phyloP scores from a whole-genome alignment of 805 yeast genomes.

The Barnettozyma populi region DNA sequence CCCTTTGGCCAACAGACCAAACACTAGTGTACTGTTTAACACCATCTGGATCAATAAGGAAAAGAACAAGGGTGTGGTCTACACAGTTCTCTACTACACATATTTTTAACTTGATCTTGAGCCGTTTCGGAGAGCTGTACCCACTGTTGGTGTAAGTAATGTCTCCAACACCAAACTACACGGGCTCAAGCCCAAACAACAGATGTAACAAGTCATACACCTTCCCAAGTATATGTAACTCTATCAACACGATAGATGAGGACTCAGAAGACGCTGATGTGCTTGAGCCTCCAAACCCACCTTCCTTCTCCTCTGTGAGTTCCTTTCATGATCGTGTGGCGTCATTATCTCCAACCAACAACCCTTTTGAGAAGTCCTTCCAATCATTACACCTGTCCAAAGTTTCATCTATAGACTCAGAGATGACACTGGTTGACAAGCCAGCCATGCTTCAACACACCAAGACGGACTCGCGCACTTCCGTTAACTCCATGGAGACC shows the following conservation, averaged over 20 bases:
- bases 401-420: conserved; percentile 1
- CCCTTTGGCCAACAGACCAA: too few species aligned
- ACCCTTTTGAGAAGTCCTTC: conserved; percentile 9
- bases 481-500: conserved; percentile 18
- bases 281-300: neutral
- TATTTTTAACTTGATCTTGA: neutral
- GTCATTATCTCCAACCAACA: neutral
- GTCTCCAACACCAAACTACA: neutral
- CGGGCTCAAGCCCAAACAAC: neutral
- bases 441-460: neutral
- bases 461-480: conserved; percentile 12
- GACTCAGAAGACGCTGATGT: neutral
- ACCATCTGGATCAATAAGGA: too few species aligned
- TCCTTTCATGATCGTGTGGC: neutral
- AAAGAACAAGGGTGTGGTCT: neutral
- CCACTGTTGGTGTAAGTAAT: neutral
- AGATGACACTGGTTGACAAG: neutral
- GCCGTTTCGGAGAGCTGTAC: neutral
- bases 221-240: conserved; percentile 1
- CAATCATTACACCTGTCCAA: neutral
- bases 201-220: conserved; percentile 2
- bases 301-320: neutral
- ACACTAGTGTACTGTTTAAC: too few species aligned
- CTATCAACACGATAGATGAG: neutral
- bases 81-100: neutral